A percentile compares a stretch with the other conserved stretches of the same genome.
Conservation (phyloP, 345 rosid genomes). For the Carallia pectinifolia region DNA sequence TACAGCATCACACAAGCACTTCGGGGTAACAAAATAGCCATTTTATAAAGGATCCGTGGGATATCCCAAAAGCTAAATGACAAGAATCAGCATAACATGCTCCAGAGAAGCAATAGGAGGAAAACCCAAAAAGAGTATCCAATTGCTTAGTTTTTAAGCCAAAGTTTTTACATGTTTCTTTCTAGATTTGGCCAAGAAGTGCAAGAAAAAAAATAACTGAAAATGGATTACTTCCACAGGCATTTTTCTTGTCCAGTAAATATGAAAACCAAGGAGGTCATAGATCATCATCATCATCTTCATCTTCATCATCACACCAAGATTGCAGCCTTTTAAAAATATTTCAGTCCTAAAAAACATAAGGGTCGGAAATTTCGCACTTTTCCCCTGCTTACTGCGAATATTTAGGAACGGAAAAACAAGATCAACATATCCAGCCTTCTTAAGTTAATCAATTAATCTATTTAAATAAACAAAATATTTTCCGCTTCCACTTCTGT, state of each 20-base stretch:
- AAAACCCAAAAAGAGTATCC: not conserved
- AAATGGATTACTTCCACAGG: not conserved
- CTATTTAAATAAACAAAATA: not conserved
- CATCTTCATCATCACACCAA: not conserved
- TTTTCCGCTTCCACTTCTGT: not conserved
- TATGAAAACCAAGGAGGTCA: conserved; percentile 1
- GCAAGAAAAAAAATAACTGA: not conserved
- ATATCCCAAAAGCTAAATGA: conserved; percentile 7
- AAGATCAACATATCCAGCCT: not conserved
- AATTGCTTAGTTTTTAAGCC: not conserved
- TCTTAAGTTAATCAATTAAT: not conserved
- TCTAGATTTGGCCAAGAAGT: not conserved
- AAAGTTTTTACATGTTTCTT: not conserved
- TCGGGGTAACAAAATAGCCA: not conserved
- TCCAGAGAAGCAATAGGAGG: conserved; percentile 1
- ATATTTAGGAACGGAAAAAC: too few relatives aligned
- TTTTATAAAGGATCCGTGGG: conserved; percentile 2
- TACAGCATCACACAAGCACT: not conserved
- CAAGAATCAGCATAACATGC: not conserved
- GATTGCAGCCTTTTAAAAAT: too few relatives aligned
- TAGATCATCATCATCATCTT: not conserved
- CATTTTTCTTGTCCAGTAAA: not conserved
- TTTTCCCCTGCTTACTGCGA: too few relatives aligned
- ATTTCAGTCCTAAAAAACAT: too few relatives aligned
- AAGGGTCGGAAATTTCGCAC: too few relatives aligned